Conservation (phyloP, 495 filamentous ascomycete genomes). For the Neurospora terricola region DNA sequence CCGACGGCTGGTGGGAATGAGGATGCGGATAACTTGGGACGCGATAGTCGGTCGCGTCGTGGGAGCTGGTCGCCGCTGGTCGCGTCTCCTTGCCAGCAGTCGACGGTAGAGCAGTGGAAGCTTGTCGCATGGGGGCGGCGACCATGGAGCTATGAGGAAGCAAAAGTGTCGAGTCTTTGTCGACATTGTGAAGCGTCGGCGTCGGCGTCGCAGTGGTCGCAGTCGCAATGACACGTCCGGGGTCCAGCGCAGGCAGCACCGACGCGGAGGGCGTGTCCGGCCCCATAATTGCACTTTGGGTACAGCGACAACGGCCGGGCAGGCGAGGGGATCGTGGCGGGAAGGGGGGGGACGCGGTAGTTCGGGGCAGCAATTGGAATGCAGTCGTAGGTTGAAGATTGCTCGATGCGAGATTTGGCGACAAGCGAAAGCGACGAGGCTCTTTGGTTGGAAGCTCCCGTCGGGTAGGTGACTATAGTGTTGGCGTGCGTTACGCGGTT, state of each 20-base stretch:
- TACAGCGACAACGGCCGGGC: slow-evolving; percentile 1
- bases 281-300: slow-evolving; percentile 13
- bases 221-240: slow-evolving; percentile 9
- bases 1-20: slow-evolving; percentile 10
- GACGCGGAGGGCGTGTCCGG: slow-evolving; percentile 10
- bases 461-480: background rate
- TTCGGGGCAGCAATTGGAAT: slow-evolving; percentile 2
- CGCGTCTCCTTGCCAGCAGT: background rate
- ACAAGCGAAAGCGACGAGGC: slow-evolving; percentile 5
- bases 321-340: background rate
- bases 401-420: slow-evolving; percentile 18
- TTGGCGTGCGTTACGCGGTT: slow-evolving; percentile 20
- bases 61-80: background rate
- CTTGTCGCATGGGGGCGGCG: background rate
- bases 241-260: slow-evolving; percentile 17
- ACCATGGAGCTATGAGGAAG: slow-evolving; percentile 3
- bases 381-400: slow-evolving; percentile 1
- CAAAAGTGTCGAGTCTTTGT: slow-evolving; percentile 16
- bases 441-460: slow-evolving; percentile 9
- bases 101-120: background rate
- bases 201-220: background rate
- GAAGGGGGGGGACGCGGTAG: background rate
- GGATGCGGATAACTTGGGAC: slow-evolving; percentile 2
- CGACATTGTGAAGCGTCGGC: background rate
- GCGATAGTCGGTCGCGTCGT: background rate